These are phyloP conservation scores for Sicyos baderoa DNA, from an alignment of 306 rosid genomes.

Conservation along the genomic window DNA sequence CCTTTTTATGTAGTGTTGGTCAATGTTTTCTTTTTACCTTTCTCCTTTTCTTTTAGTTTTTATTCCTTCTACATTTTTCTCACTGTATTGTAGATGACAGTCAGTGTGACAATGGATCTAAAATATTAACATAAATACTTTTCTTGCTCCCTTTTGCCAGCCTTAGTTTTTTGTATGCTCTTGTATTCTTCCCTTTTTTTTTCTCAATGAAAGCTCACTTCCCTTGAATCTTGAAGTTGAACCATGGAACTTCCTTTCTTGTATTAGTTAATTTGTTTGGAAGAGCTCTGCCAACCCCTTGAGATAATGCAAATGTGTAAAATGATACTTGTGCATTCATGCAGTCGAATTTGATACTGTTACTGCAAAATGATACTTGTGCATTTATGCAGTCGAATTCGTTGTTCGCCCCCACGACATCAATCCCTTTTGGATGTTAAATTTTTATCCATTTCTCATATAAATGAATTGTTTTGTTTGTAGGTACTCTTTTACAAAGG, in stretches of 20 bases:
- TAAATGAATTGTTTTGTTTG: background rate
- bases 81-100: background rate
- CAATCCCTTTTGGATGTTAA: background rate
- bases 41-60: background rate
- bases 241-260: background rate
- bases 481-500: slow-evolving; percentile 89
- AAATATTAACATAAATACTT: background rate
- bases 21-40: background rate
- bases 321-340: background rate
- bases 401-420: background rate
- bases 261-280: background rate
- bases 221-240: background rate
- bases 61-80: background rate
- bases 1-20: background rate
- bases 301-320: slow-evolving; percentile 2
- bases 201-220: too few relatives aligned
- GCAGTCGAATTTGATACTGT: background rate
- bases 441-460: background rate
- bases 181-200: too few relatives aligned
- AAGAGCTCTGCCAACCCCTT: background rate
- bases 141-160: too few relatives aligned
- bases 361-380: background rate
- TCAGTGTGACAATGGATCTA: background rate
- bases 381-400: background rate
- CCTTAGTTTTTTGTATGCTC: too few relatives aligned